These are phyloP conservation scores for Cyberlindnera mrakii DNA, from an alignment of 805 yeast species.

Conservation along the genomic window DNA sequence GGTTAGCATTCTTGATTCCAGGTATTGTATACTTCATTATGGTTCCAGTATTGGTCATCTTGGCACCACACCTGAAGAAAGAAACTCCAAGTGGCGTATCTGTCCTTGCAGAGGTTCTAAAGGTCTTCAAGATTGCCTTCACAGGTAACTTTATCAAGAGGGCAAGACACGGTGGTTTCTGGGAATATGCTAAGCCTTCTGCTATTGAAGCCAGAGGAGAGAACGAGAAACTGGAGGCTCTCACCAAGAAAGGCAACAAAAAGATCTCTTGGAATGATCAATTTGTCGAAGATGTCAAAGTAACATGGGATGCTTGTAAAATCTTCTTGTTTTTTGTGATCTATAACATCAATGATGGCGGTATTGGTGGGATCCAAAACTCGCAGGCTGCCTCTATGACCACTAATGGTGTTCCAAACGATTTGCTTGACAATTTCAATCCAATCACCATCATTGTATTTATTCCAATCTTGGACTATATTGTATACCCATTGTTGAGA, in stretches of 20 bases:
- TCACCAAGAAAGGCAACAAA: slow-evolving; percentile 20
- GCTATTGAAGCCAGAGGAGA: slow-evolving; percentile 38
- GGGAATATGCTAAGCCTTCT: slow-evolving; percentile 58
- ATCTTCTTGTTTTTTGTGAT: slow-evolving; percentile 67
- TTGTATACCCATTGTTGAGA: slow-evolving; percentile 50
- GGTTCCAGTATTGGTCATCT: slow-evolving; percentile 37
- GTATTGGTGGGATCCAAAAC: slow-evolving; percentile 38
- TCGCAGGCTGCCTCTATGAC: slow-evolving; percentile 68
- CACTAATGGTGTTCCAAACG: slow-evolving; percentile 74
- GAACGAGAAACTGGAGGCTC: slow-evolving; percentile 8
- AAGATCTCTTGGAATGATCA: slow-evolving; percentile 51
- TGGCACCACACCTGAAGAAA: slow-evolving; percentile 24
- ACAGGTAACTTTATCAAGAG: slow-evolving; percentile 40
- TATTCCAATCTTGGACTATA: slow-evolving; percentile 63
- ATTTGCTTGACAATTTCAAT: slow-evolving; percentile 69
- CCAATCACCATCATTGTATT: slow-evolving; percentile 72
- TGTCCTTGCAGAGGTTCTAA: slow-evolving; percentile 36
- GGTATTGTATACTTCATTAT: slow-evolving; percentile 51
- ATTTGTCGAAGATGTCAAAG: slow-evolving; percentile 67
- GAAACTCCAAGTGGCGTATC: slow-evolving; percentile 29
- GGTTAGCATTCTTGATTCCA: slow-evolving; percentile 73
- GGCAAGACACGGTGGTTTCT: slow-evolving; percentile 33
- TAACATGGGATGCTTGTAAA: slow-evolving; percentile 65
- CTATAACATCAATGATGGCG: slow-evolving; percentile 69
- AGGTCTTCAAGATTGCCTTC: slow-evolving; percentile 34